Evolutionary conservation across 768 basidiomycete species (phyloP), one percentile per base, ranked within the genome.

Genomic region (Mycena kentingensis): DNA sequence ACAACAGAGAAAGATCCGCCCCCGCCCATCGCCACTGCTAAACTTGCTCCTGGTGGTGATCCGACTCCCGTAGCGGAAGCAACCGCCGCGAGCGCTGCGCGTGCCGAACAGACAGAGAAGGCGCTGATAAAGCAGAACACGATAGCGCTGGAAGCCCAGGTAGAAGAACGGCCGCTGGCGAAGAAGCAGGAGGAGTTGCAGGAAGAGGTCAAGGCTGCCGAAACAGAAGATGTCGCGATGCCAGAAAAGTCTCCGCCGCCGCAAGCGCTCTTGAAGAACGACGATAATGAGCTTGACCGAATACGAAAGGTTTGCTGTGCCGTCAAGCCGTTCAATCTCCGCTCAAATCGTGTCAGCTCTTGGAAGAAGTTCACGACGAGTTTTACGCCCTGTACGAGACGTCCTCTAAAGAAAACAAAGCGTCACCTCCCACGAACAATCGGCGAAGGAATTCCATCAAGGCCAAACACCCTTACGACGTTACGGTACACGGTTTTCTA

Each of bases 151-250:
- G 92, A 93, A 63, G 87, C 87, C 27, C 89, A 95, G 57, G 77
- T 93, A 4, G 89, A 93, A 64, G 86, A 90, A 57, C 79, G 93
- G 29, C 93, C 93, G 8, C 68, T 96, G 48, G 92, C 90, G 15
- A 93, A 88, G 76, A 85, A 86, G 70, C 92, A 95, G 67, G 90
- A 93, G 65, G 82, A 83, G 56, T 72, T 89, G 24, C 77, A 85
- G 57, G 83, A 80, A 54, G 77, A 72, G 29, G 67, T 63, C 47
- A 66, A 63, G 1, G 68, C 65, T 32, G 69, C 60, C 25, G 61
- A 58, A 57, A 58, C 60, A 58, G 45, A 46, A 52, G 13, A 55
- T 3, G 34, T 52, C 24, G 59, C 73, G n/a, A n/a, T n/a, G 43
- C 66, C 67, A 3, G 80, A 82, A 51, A 81, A 80, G 58, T 64